Percentiles rank a stretch among this genome's conserved stretches.
These are phyloP conservation scores for Pestalotiopsis sp. DNA, from an alignment of 2,329 filamentous ascomycete genomes.

Conservation along the genomic window DNA sequence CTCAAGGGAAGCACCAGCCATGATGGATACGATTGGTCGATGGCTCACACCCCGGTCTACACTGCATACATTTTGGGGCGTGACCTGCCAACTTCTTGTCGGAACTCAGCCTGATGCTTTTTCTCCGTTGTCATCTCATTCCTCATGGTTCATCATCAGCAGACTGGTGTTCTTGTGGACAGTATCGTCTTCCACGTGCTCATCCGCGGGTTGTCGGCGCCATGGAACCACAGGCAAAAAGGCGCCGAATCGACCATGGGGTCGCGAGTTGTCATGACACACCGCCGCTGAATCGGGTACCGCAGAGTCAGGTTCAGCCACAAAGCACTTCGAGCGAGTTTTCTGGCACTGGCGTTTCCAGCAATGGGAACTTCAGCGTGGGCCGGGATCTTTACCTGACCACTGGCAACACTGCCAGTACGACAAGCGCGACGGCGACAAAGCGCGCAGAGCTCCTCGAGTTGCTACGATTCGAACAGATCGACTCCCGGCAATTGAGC, in stretches of 20 bases:
- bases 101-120: not conserved
- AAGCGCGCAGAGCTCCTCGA: slow-evolving; percentile 11
- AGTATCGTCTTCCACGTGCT: not conserved
- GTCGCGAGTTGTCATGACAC: not conserved
- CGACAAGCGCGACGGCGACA: not conserved
- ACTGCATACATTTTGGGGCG: not conserved
- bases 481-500: slow-evolving; percentile 15
- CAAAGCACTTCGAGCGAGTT: not conserved
- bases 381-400: not conserved
- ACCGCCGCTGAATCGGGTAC: not conserved
- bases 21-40: not conserved
- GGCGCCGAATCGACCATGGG: not conserved
- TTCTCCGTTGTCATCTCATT: not conserved
- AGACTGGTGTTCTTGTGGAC: too few species aligned
- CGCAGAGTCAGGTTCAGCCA: not conserved
- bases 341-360: not conserved
- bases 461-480: slow-evolving; percentile 16
- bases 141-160: not conserved
- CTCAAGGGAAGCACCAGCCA: not conserved
- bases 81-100: not conserved
- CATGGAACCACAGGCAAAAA: not conserved
- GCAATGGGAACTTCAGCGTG: not conserved
- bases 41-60: too few species aligned
- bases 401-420: not conserved
- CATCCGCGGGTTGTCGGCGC: not conserved